Base-by-base conservation (phyloP, 1,284 basidiomycete genomes). In the Flammula alnicola region DNA sequence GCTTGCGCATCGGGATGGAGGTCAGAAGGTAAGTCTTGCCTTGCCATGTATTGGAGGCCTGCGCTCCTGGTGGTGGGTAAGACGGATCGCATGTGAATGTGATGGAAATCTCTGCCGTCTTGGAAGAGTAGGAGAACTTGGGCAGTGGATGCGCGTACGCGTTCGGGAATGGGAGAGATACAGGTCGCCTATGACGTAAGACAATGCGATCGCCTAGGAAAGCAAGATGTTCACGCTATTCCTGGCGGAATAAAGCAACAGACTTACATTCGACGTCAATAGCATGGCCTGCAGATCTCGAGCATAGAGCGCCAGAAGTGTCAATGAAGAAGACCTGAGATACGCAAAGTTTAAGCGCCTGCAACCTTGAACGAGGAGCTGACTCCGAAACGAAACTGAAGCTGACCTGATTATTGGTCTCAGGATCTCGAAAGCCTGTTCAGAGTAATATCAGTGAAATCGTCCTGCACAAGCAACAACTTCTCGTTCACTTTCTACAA, bases 251-350 rank as follows among this genome's bases (percentile, higher is more conserved):
- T 11, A 29, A 46, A 20, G 32, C 35, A 41, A 26, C 39, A 9
- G 17, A 60, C 32, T n/a, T 66, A 86, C 88, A 78, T 74, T 91
- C 80, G 27, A 91, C 66, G 61, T 92, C 90, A 35, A 92, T 72
- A 7, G 88, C 89, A 69, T 91, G 89, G 1, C 89, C 89, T n/a
- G 88, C 81, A 7, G 80, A 78, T 56, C 84, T 78, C 5, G 87
- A 89, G 63, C 87, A 91, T 32, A 92, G 66, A 9, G 81, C 81
- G 14, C 90, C 89, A 9, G 80, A 78, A 4, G 79, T 78, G 64
- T 92, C 90, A 43, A 91, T 79, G 70, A 88, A 92, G 69, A 91
- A 91, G 16, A 92, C 84, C 87, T 68, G 44, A 16, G 8, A 9
- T 23, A 42, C 7, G 17, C 19, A n/a, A 17, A n/a, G 14, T 31